Base-by-base conservation (phyloP, 2,329 filamentous ascomycete species). In the Microdochium trichocladiopsis region DNA sequence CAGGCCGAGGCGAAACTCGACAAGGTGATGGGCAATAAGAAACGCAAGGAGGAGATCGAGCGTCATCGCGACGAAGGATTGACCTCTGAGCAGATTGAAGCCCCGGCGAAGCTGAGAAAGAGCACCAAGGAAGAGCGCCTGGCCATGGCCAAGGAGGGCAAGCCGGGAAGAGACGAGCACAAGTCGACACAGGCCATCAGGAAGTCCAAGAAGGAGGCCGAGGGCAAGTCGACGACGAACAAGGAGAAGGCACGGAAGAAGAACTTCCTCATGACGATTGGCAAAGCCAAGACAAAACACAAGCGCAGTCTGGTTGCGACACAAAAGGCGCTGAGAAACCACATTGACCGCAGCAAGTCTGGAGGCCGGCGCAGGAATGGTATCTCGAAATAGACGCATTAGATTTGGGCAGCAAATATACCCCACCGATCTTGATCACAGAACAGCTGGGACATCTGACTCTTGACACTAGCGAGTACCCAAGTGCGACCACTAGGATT, bases 191-290 rank as follows among this genome's bases (percentile, higher is more conserved):
- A 90, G 57, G 91, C 91, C 16, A 85, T 89, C 66, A 80, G 88
- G 63, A 90, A 90, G 77, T 84, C 90, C 67, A 90, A 92, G 78
- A 95, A 95, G 80, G 83, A 86, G 62, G 79, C 84, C 2, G 83
- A 91, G 72, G 94, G 94, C 63, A 97, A 97, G 84, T 95, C 89
- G 67, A 92, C 90, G 36, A 97, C 93, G 59, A 99, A 99, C 73
- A 89, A 88, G 74, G 94, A 99, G 77, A 99, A 99, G 82, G 84
- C 88, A 43, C 79, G 93, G 60, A 90, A 90, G 80, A 99, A 99
- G 88, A 99, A 99, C 71, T 95, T 99, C 72, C 68, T 99, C 63
- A 99, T 99, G 94, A 97, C 93, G 37, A 73, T 99, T 55, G 90
- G 93, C 54, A 97, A 99, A 77, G 94, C 94, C 11, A 95, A 94